phyloP scores from a whole-genome alignment of 805 yeast species.

The Zygoascus tannicola region DNA sequence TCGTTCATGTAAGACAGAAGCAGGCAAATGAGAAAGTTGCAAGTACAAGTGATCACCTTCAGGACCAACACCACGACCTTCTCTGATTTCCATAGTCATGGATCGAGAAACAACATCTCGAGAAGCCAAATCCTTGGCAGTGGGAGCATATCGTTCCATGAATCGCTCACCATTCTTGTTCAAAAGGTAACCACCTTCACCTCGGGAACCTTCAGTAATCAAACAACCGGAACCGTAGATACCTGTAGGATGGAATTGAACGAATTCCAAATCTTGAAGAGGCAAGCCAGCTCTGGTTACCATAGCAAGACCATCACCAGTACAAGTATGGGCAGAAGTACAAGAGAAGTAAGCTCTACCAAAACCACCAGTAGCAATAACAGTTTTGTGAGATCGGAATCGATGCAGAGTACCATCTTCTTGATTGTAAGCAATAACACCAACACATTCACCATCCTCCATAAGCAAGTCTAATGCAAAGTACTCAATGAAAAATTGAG shows the following conservation, averaged over 20 bases:
- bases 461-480: conserved; percentile 90
- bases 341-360: conserved; percentile 98
- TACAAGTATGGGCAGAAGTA: conserved; percentile 98
- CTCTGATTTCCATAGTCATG: conserved; percentile 96
- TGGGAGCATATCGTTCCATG: conserved; percentile 99
- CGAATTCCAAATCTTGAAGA: conserved; percentile 92
- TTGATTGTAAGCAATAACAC: conserved; percentile 95
- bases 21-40: conserved; percentile 90
- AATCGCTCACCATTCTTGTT: conserved; percentile 98
- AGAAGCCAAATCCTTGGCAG: conserved; percentile 96
- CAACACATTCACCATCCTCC: conserved; percentile 93
- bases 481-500: conserved; percentile 96
- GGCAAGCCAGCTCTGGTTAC: conserved; percentile 98
- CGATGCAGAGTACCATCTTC: conserved; percentile 98
- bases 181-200: conserved; percentile 97
- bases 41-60: conserved; percentile 89
- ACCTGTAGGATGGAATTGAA: conserved; percentile 99
- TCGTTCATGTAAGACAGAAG: conserved; percentile 85
- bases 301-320: conserved; percentile 99
- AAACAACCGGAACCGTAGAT: conserved; percentile 98
- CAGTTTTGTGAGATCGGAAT: conserved; percentile 93
- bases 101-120: conserved; percentile 98
- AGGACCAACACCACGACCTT: conserved; percentile 98
- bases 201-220: conserved; percentile 99
- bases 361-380: conserved; percentile 97